These are phyloP conservation scores for Astragalus membranaceus DNA, from an alignment of 306 rosid genomes.

Conservation along the genomic window DNA sequence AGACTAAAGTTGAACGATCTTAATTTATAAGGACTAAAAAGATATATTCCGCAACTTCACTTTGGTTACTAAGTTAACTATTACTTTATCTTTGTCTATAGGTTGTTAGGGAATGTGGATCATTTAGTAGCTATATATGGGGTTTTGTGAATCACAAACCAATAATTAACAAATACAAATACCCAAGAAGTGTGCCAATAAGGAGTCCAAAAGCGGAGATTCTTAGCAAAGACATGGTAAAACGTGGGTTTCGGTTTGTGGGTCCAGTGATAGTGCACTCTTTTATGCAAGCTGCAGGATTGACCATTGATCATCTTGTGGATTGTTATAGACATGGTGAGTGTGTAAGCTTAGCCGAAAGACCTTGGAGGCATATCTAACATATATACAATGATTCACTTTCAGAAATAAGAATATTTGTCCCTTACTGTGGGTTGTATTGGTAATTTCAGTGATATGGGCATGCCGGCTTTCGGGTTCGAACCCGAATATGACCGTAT, in stretches of 20 bases:
- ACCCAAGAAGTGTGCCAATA: conserved; percentile 85
- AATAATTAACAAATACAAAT: conserved; percentile 55
- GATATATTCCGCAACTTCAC: background rate
- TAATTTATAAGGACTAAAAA: too few species aligned
- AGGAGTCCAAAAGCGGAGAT: conserved; percentile 85
- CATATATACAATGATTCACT: too few species aligned
- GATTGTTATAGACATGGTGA: conserved; percentile 78
- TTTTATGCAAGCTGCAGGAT: conserved; percentile 97
- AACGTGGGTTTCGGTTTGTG: conserved; percentile 70
- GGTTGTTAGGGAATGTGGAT: conserved; percentile 77
- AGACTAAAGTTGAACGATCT: too few species aligned
- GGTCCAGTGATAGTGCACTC: conserved; percentile 95
- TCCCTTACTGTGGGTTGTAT: too few species aligned
- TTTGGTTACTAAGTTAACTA: background rate
- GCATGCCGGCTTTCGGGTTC: too few species aligned
- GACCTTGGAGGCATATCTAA: conserved; percentile 98
- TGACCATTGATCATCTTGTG: conserved; percentile 85
- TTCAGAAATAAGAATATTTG: too few species aligned
- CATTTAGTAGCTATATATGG: conserved; percentile 93
- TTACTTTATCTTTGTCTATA: conserved; percentile 12
- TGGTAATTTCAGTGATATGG: too few species aligned
- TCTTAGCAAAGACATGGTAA: conserved; percentile 82
- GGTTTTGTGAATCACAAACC: conserved; percentile 78
- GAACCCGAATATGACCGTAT: too few species aligned
- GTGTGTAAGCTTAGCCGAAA: conserved; percentile 87